phyloP scores from a whole-genome alignment of 305 asterid species.

The Caryopteris hybrid region DNA sequence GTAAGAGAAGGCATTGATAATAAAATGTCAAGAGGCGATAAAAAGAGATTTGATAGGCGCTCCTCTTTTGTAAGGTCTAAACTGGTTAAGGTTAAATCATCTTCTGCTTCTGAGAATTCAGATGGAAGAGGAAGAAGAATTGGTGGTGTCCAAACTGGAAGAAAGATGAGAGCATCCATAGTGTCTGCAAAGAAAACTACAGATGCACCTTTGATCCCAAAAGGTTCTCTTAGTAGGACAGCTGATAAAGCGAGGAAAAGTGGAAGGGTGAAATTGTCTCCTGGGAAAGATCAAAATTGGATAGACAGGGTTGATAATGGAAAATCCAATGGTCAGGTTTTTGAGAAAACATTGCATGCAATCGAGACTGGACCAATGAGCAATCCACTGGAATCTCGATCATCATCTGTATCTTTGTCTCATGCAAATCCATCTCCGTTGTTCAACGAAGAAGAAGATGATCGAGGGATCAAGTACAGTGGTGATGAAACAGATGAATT shows the following conservation, averaged over 20 bases:
- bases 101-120: slow-evolving; percentile 6
- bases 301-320: slow-evolving; percentile 18
- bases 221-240: slow-evolving; percentile 19
- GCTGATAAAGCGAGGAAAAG: slow-evolving; percentile 26
- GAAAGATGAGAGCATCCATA: slow-evolving; percentile 17
- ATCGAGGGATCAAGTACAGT: not conserved
- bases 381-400: not conserved
- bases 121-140: slow-evolving; percentile 11
- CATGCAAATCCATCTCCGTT: not conserved
- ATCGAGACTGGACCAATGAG: slow-evolving; percentile 26
- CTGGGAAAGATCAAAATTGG: slow-evolving; percentile 27
- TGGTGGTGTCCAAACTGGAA: slow-evolving; percentile 7
- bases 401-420: not conserved
- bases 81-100: slow-evolving; percentile 17
- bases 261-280: slow-evolving; percentile 27
- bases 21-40: slow-evolving; percentile 26
- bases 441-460: slow-evolving; percentile 3
- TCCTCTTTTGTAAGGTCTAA: slow-evolving; percentile 23
- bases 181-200: slow-evolving; percentile 27
- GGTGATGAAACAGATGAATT: slow-evolving; percentile 12
- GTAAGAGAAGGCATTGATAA: slow-evolving; percentile 16
- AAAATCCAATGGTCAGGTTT: slow-evolving; percentile 23
- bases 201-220: slow-evolving; percentile 24
- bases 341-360: slow-evolving; percentile 44
- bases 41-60: slow-evolving; percentile 20